Percentiles rank a stretch among this genome's conserved stretches.
Evolutionary conservation across 352 stramenopile species (phyloP).

Genomic region (Globisporangium polare): DNA sequence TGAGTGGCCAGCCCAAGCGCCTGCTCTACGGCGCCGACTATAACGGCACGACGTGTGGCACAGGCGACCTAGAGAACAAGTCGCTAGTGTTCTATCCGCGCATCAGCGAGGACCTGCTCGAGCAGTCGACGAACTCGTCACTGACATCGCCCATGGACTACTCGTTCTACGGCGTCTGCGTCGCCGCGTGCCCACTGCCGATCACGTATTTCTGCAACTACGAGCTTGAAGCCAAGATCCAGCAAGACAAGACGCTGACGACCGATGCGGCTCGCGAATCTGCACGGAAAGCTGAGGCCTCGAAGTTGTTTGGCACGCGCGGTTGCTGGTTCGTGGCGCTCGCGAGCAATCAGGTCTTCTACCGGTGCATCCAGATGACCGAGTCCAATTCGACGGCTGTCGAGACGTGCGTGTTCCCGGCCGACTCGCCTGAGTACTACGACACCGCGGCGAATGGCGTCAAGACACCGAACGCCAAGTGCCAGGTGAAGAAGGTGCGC

Average conservation of each 20-base stretch:
- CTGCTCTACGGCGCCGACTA: slow-evolving; percentile 74
- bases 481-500: slow-evolving; percentile 65
- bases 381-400: slow-evolving; percentile 53
- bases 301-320: slow-evolving; percentile 28
- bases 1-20: slow-evolving; percentile 63
- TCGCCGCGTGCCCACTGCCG: slow-evolving; percentile 39
- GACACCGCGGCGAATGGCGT: slow-evolving; percentile 39
- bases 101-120: slow-evolving; percentile 70
- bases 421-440: slow-evolving; percentile 66
- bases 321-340: slow-evolving; percentile 72
- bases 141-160: slow-evolving; percentile 35
- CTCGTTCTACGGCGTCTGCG: slow-evolving; percentile 73
- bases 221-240: slow-evolving; percentile 53
- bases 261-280: slow-evolving; percentile 39
- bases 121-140: slow-evolving; percentile 46
- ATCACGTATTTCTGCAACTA: slow-evolving; percentile 75
- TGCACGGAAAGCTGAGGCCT: slow-evolving; percentile 40
- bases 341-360: slow-evolving; percentile 62
- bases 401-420: slow-evolving; percentile 70
- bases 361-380: slow-evolving; percentile 73
- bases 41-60: slow-evolving; percentile 73
- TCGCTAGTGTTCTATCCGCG: slow-evolving; percentile 71
- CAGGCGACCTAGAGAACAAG: slow-evolving; percentile 21
- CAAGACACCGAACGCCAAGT: slow-evolving; percentile 55
- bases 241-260: slow-evolving; percentile 28